Evolutionary conservation across 768 basidiomycete species (phyloP).

Genomic region (Tulasnella sp.): DNA sequence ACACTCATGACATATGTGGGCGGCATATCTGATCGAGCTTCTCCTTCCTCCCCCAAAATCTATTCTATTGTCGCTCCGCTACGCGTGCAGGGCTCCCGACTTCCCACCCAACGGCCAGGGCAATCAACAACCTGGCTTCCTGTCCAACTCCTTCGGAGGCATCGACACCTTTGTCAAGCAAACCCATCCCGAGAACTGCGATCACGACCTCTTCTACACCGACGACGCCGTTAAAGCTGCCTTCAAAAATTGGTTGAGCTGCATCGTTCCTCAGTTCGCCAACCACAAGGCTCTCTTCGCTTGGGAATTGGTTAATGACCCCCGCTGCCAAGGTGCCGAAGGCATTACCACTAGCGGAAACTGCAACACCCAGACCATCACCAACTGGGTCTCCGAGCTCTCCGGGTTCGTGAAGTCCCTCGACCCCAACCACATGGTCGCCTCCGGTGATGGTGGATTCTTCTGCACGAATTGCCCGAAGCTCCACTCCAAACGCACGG

Average conservation of each 20-base stretch:
- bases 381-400: slow-evolving; percentile 52
- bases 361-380: slow-evolving; percentile 55
- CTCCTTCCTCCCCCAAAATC: not conserved
- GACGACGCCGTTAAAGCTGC: too few relatives aligned
- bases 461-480: slow-evolving; percentile 48
- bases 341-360: too few relatives aligned
- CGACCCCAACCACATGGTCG: too few relatives aligned
- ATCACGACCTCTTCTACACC: too few relatives aligned
- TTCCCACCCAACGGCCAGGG: slow-evolving; percentile 1
- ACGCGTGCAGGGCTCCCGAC: slow-evolving; percentile 1
- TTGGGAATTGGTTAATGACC: too few relatives aligned
- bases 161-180: slow-evolving; percentile 28
- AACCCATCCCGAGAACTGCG: not conserved
- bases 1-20: too few relatives aligned
- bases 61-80: not conserved
- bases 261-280: slow-evolving; percentile 9
- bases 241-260: slow-evolving; percentile 19
- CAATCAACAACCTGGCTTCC: slow-evolving; percentile 8
- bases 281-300: slow-evolving; percentile 25
- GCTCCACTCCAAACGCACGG: slow-evolving; percentile 53
- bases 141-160: slow-evolving; percentile 29
- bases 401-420: too few relatives aligned
- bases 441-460: too few relatives aligned
- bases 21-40: not conserved
- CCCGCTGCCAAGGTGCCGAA: too few relatives aligned